Evolutionary conservation across 176 grass and related monocot species (phyloP).

Genomic region (Guadua angustifolia): DNA sequence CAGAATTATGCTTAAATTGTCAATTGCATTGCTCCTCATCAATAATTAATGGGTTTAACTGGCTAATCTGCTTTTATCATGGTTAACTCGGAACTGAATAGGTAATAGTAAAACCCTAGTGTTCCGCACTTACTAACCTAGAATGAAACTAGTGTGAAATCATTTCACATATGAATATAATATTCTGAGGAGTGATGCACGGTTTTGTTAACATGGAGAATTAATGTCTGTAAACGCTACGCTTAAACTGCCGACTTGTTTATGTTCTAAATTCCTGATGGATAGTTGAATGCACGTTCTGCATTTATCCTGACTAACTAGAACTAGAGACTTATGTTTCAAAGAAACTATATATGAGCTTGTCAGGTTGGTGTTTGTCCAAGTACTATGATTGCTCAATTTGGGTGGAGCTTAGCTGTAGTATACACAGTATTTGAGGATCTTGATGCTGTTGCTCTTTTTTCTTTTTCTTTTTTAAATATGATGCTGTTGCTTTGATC

Average conservation of each 20-base stretch:
- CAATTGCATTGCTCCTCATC: no score
- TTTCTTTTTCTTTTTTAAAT: no score
- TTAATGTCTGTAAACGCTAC: neutral
- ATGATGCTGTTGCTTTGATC: neutral
- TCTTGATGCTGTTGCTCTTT: no score
- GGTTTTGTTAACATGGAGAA: neutral
- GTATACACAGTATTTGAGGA: neutral
- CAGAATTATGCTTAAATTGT: no score
- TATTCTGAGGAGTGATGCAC: neutral
- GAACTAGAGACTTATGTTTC: neutral
- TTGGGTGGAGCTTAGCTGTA: neutral
- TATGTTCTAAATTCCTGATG: neutral
- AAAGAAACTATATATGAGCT: neutral
- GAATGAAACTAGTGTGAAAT: no score
- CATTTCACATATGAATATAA: no score
- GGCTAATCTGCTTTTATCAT: no score
- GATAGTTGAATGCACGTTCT: neutral
- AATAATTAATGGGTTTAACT: no score
- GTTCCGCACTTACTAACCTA: no score
- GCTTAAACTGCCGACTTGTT: neutral
- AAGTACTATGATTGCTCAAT: neutral
- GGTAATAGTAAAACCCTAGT: no score
- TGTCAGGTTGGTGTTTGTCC: neutral
- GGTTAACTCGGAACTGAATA: no score
- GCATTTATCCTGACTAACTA: neutral